A percentile compares a stretch with the other conserved stretches of the same genome.
These are phyloP conservation scores for Magnolia sinica DNA, from an alignment of 164 flowering plant genomes.

Conservation along the genomic window DNA sequence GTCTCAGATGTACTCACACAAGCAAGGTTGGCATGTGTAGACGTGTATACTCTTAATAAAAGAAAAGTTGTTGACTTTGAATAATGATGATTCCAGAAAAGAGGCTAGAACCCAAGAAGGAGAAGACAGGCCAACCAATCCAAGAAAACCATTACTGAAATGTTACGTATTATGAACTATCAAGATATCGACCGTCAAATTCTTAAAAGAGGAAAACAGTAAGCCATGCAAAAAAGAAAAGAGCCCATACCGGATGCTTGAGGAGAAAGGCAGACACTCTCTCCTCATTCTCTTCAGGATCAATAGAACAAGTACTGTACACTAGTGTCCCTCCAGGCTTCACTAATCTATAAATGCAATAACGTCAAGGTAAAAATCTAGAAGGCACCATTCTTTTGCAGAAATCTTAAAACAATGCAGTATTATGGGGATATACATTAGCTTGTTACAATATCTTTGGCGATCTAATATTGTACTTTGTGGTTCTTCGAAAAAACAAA, in stretches of 20 bases:
- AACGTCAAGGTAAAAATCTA: background rate
- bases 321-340: constrained; percentile 80
- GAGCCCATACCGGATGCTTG: constrained; percentile 63
- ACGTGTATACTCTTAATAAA: too few relatives aligned
- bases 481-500: too few relatives aligned
- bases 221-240: background rate
- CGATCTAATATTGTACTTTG: too few relatives aligned
- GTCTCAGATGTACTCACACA: too few relatives aligned
- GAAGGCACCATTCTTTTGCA: background rate
- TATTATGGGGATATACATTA: too few relatives aligned
- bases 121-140: background rate
- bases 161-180: background rate
- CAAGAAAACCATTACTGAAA: background rate
- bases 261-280: constrained; percentile 75
- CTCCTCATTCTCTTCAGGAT: constrained; percentile 89
- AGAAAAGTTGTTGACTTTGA: too few relatives aligned
- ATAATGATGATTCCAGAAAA: too few relatives aligned
- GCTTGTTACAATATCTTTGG: too few relatives aligned
- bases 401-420: background rate
- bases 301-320: constrained; percentile 94
- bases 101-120: background rate
- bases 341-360: constrained; percentile 49
- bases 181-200: background rate
- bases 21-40: too few relatives aligned
- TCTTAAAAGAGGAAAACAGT: background rate